Evolutionary conservation across 1,139 yeast species (phyloP), one percentile per base, ranked within the genome.

Genomic region (Diutina siamensis): DNA sequence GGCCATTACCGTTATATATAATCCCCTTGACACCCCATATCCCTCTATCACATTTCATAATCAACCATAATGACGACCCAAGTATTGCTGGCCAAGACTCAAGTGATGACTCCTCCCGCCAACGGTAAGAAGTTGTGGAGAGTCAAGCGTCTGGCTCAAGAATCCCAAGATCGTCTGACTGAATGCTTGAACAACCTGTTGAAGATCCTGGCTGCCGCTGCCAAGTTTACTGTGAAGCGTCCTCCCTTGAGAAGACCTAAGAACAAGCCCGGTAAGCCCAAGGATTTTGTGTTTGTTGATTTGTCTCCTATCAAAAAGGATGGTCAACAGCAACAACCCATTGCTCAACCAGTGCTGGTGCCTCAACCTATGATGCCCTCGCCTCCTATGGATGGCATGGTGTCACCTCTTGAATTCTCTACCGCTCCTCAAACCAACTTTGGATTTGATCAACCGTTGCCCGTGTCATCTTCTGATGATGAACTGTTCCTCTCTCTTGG

Each of bases 251-350:
- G 70, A 55, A 66, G 78, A 57, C 78, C 79, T 22, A 71, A 68
- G 60, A 66, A 65, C 54, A 70, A 63, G 54, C 77, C 77, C 5
- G 78, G 78, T 8, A 65, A 62, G 62, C 76, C 74, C 47, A 68
- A 68, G 55, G 76, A 72, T 54, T 74, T 72, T 52, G 78, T 74
- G 18, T 74, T 74, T 55, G 78, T 74, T 41, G 78, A 74, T 54
- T 63, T 74, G 50, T 71, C 77, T 18, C 80, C 80, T 20, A 68
- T 68, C 40, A 72, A 72, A 59, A 25, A 22, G 19, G 32, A 22
- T 2, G 42, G 21, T 17, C 28, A 25, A 25, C 28, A 25, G 10
- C n/a, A 19, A 9, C 22, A 15, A 15, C 35, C 31, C 31, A 31
- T 13, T 2, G 34, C 34, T 17, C 19, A 18, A 10, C 35, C 35